These are phyloP conservation scores for Tylopilus subfusipes DNA, from an alignment of 768 basidiomycete genomes.

Conservation along the genomic window DNA sequence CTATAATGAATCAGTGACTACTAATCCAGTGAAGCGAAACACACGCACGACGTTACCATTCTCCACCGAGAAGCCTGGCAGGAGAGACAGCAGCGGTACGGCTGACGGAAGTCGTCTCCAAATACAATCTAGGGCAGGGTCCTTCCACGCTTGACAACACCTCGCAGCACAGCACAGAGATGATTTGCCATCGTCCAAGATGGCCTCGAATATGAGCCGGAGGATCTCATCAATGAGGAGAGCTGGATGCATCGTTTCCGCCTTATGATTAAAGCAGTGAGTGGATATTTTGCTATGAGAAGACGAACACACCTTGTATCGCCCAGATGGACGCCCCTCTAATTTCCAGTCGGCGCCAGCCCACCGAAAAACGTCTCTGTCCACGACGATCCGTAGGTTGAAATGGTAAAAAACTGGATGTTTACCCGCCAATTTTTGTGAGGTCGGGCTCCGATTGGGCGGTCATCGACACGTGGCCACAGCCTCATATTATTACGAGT, in stretches of 20 bases:
- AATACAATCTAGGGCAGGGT: constrained; percentile 45
- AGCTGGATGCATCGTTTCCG: constrained; percentile 38
- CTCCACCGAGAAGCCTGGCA: constrained; percentile 18
- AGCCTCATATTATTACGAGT: not conserved
- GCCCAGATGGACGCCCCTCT: not conserved
- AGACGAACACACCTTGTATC: constrained; percentile 5
- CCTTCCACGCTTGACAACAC: constrained; percentile 45
- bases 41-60: constrained; percentile 12
- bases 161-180: constrained; percentile 38
- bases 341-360: not conserved
- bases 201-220: constrained; percentile 38
- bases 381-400: not conserved
- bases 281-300: not conserved
- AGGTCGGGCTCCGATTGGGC: constrained; percentile 9
- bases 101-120: constrained; percentile 44
- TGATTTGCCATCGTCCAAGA: constrained; percentile 25
- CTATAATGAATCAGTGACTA: constrained; percentile 8
- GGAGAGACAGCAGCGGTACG: constrained; percentile 39
- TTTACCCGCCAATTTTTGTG: constrained; percentile 16
- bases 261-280: not conserved
- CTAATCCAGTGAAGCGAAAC: not conserved
- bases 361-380: not conserved
- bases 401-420: not conserved
- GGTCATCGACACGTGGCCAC: constrained; percentile 8
- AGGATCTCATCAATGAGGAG: constrained; percentile 51